A percentile compares a stretch with the other conserved stretches of the same genome.
Conservation (phyloP, 176 grass and related monocot genomes). For the Phoenix dactylifera region DNA sequence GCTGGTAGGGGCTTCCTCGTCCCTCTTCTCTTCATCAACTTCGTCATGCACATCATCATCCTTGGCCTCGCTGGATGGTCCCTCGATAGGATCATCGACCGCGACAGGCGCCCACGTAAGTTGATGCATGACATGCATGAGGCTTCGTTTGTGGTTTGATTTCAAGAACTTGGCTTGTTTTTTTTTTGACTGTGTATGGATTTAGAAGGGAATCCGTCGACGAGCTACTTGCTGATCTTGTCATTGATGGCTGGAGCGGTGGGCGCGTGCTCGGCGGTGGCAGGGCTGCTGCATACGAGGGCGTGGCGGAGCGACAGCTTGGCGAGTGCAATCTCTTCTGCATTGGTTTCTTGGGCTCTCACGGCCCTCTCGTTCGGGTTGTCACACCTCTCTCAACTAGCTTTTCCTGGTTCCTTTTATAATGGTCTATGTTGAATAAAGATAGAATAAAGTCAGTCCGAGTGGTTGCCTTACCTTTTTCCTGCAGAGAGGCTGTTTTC, state of each 20-base stretch:
- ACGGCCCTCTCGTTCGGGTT: no score
- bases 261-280: background rate
- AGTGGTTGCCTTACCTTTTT: no score
- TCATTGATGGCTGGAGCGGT: background rate
- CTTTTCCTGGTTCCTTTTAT: no score
- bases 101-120: background rate
- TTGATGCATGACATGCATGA: background rate
- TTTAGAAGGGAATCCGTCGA: background rate
- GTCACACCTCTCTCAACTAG: no score
- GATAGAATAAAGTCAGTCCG: no score
- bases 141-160: background rate
- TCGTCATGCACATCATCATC: background rate
- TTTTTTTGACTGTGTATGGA: no score
- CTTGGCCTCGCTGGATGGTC: background rate
- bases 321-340: no score
- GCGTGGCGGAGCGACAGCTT: no score
- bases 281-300: background rate
- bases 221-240: background rate
- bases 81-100: constrained; percentile 1
- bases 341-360: no score
- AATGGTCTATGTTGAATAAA: no score
- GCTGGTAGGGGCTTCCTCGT: background rate
- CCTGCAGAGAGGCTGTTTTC: no score
- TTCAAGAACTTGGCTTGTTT: no score
- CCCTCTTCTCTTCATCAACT: background rate